These are phyloP conservation scores for Vitis hybrid DNA, from an alignment of 177 flowering plant species.

Conservation along the genomic window DNA sequence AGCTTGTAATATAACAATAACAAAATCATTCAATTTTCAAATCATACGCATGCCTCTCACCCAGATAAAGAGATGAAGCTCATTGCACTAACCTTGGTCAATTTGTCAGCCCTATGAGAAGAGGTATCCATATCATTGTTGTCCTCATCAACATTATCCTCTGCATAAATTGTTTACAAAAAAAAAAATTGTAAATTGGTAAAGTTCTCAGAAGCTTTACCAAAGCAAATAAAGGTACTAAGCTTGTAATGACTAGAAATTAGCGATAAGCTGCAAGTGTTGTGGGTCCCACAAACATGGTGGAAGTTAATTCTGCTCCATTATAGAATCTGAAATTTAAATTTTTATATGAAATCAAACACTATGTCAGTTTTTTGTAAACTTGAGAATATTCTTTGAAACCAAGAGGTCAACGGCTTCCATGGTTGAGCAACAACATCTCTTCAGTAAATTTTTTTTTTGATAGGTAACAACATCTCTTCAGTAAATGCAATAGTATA, in stretches of 20 bases:
- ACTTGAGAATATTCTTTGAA: too few relatives aligned
- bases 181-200: neutral
- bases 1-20: neutral
- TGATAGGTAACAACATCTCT: too few relatives aligned
- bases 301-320: neutral
- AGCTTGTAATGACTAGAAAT: neutral
- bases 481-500: too few relatives aligned
- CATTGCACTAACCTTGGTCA: conserved; percentile 15
- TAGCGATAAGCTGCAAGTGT: neutral
- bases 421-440: too few relatives aligned
- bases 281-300: neutral
- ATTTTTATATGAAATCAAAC: too few relatives aligned
- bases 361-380: too few relatives aligned
- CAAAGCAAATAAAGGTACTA: neutral
- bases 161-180: conserved; percentile 17
- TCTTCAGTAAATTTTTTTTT: too few relatives aligned
- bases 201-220: neutral
- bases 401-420: too few relatives aligned
- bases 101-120: conserved; percentile 11
- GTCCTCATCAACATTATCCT: conserved; percentile 27
- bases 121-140: conserved; percentile 12
- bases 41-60: neutral
- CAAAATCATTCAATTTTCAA: neutral
- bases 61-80: neutral
- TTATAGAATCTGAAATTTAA: too few relatives aligned